Evolutionary conservation across 257 asterid genomes (phyloP).

Genomic region (Dorcoceras hygrometricum): DNA sequence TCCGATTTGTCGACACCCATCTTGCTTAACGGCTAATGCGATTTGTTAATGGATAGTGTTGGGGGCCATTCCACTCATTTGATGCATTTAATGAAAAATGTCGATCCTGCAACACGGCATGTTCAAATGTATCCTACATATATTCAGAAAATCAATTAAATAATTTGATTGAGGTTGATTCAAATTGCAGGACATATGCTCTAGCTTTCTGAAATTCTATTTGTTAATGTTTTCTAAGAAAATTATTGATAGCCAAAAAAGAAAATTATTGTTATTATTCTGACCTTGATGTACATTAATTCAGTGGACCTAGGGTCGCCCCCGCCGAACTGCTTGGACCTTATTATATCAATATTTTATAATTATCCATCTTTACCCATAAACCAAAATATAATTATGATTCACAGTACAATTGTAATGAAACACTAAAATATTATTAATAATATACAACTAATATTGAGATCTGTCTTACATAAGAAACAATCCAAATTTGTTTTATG

Average conservation of each 20-base stretch:
- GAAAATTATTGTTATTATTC: too few relatives aligned
- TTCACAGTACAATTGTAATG: too few relatives aligned
- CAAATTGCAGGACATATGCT: not conserved
- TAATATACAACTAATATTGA: too few relatives aligned
- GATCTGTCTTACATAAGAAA: too few relatives aligned
- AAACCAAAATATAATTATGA: too few relatives aligned
- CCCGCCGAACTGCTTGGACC: conserved; percentile 19
- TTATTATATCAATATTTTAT: conserved; percentile 6
- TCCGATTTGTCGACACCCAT: too few relatives aligned
- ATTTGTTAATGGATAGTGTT: conserved; percentile 24
- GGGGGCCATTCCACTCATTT: conserved; percentile 19
- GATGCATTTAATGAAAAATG: conserved; percentile 18
- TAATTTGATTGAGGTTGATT: not conserved
- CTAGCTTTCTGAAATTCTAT: not conserved
- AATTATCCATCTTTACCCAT: conserved; percentile 27
- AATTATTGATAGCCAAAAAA: too few relatives aligned
- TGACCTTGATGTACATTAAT: conserved; percentile 22
- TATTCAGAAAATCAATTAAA: not conserved
- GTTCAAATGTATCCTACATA: conserved; percentile 37
- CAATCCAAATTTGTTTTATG: too few relatives aligned
- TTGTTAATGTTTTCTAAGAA: not conserved
- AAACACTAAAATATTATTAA: too few relatives aligned
- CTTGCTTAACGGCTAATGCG: too few relatives aligned
- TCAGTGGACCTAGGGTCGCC: conserved; percentile 15
- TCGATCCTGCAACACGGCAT: conserved; percentile 31